Evolutionary conservation across 2,329 filamentous ascomycete species (phyloP).

Genomic region (Xylariaceae sp.): DNA sequence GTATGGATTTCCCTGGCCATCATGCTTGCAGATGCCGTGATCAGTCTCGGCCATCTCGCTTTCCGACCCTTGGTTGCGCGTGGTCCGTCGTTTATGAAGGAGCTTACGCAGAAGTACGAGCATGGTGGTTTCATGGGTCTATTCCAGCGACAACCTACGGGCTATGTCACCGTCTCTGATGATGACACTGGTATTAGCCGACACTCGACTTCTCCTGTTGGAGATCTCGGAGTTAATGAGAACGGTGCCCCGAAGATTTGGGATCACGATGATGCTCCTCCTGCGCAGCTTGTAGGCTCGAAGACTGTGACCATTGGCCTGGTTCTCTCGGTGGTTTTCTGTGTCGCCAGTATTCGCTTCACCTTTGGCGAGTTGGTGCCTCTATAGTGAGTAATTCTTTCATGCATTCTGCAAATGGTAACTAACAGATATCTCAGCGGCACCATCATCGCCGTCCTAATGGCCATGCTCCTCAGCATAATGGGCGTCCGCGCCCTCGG

Average conservation of each 20-base stretch:
- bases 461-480: slow-evolving; percentile 74
- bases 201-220: slow-evolving; percentile 10
- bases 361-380: slow-evolving; percentile 82
- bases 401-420: too few relatives aligned
- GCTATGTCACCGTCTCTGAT: slow-evolving; percentile 23
- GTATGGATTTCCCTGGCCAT: slow-evolving; percentile 95
- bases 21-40: slow-evolving; percentile 89
- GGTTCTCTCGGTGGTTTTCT: slow-evolving; percentile 69
- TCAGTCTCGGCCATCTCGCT: slow-evolving; percentile 78
- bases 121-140: slow-evolving; percentile 22
- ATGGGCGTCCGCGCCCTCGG: slow-evolving; percentile 65
- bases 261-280: slow-evolving; percentile 71
- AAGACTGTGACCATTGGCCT: slow-evolving; percentile 70
- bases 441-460: slow-evolving; percentile 71
- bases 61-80: slow-evolving; percentile 55
- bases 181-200: slow-evolving; percentile 23
- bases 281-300: slow-evolving; percentile 72
- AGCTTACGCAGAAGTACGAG: slow-evolving; percentile 21
- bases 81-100: slow-evolving; percentile 28
- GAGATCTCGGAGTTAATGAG: slow-evolving; percentile 11
- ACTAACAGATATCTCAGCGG: slow-evolving; percentile 34
- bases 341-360: slow-evolving; percentile 72
- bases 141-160: slow-evolving; percentile 20
- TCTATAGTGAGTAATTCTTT: slow-evolving; percentile 44
- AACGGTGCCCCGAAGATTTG: slow-evolving; percentile 31